Evolutionary conservation across 1,139 yeast genomes (phyloP), one percentile per base, ranked within the genome.

Genomic region (Yamadazyma pseudoaaseri): DNA sequence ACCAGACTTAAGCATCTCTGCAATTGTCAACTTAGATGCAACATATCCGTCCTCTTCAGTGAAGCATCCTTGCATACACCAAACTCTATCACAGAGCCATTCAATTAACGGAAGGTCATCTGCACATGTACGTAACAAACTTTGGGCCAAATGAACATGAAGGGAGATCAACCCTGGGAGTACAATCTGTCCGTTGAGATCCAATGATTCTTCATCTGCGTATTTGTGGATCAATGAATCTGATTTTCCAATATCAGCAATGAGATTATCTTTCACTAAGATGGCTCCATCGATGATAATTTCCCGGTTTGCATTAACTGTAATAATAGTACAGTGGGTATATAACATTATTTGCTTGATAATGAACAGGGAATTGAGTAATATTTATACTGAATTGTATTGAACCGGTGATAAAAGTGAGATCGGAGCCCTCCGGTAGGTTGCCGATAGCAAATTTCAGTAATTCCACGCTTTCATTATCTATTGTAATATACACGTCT

Each of bases 1-100:
- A 9, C 56, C 56, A n/a, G 50, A 41, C 29, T 49, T 51, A 20
- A 51, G 41, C 49, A 49, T 49, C 30, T 51, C 56, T n/a, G 39
- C 34, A 30, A 48, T 48, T 11, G 54, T 49, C 16, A 48, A 43
- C 35, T 46, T 45, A 2, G 55, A 37, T 7, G 54, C 55, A 15
- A 45, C 50, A 30, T 50, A 49, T 8, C 53, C 52, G 29, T 49
- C 53, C 28, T 49, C 54, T 29, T 48, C 49, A 12, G 47, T 45
- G 28, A 50, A 47, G 35, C 46, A 36, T 12, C 55, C 52, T 28
- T 48, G 52, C 50, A 49, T 48, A 13, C 53, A 51, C 50, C 53
- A 50, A 12, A 49, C 52, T n/a, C 53, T 35, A 30, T 51, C 55
- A 32, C 51, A 47, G 5, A 50, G 41, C 49, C 52, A 50, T 30